A percentile compares a stretch with the other conserved stretches of the same genome.
phyloP scores from a whole-genome alignment of 352 stramenopile species.

The Phytophthora crassamura region DNA sequence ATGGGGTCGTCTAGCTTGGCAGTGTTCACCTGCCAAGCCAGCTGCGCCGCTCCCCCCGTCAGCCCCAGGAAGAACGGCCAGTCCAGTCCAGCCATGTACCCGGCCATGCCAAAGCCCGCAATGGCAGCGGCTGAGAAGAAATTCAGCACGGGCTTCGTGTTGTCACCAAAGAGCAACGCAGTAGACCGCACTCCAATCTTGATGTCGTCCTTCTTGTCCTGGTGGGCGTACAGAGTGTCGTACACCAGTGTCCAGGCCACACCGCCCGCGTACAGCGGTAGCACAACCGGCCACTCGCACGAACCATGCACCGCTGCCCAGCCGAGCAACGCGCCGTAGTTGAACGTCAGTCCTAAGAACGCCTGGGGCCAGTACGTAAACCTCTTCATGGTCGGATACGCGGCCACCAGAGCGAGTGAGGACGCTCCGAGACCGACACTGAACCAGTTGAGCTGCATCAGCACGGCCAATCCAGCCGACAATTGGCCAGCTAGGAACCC shows the following conservation, averaged over 20 bases:
- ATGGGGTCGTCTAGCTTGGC: slow-evolving; percentile 94
- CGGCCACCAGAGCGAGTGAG: slow-evolving; percentile 93
- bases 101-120: slow-evolving; percentile 68
- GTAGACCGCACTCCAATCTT: slow-evolving; percentile 97
- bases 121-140: slow-evolving; percentile 78
- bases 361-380: slow-evolving; percentile 98
- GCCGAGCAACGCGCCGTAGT: slow-evolving; percentile 97
- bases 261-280: slow-evolving; percentile 94
- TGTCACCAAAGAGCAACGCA: slow-evolving; percentile 95
- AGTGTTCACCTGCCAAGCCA: slow-evolving; percentile 97
- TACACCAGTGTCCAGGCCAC: slow-evolving; percentile 99
- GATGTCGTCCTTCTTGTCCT: slow-evolving; percentile 97
- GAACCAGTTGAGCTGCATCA: slow-evolving; percentile 96
- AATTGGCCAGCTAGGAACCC: slow-evolving; percentile 95
- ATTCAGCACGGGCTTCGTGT: slow-evolving; percentile 94
- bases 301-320: slow-evolving; percentile 89
- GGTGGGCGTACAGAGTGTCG: slow-evolving; percentile 99
- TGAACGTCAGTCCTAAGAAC: slow-evolving; percentile 98
- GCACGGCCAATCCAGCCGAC: slow-evolving; percentile 90
- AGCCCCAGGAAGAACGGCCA: slow-evolving; percentile 93
- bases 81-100: slow-evolving; percentile 83
- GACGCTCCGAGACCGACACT: slow-evolving; percentile 93
- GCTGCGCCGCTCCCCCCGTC: slow-evolving; percentile 87
- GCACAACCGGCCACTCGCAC: slow-evolving; percentile 87
- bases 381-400: slow-evolving; percentile 99